phyloP scores from a whole-genome alignment of 768 basidiomycete genomes.

The Lentinula boryana region DNA sequence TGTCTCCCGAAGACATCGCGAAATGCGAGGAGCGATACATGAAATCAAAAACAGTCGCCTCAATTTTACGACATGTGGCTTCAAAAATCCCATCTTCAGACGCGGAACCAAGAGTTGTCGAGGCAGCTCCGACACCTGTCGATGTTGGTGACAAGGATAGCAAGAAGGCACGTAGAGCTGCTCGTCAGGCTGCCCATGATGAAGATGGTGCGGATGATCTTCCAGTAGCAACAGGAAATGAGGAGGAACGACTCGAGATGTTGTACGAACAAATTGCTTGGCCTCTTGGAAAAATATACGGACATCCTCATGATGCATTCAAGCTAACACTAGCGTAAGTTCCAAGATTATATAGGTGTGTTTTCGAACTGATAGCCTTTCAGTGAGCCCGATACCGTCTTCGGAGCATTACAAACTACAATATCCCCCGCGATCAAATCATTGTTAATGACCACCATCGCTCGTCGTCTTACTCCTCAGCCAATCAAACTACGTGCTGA shows the following conservation, averaged over 20 bases:
- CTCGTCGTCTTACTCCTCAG: constrained; percentile 92
- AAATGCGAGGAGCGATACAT: constrained; percentile 98
- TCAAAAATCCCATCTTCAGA: constrained; percentile 61
- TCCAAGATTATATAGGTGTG: not conserved
- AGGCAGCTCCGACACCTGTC: constrained; percentile 14
- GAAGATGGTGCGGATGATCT: constrained; percentile 35
- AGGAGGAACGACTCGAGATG: constrained; percentile 76
- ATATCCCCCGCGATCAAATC: constrained; percentile 51
- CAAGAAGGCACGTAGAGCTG: constrained; percentile 39
- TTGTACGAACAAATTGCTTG: constrained; percentile 90
- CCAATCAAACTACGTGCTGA: constrained; percentile 98
- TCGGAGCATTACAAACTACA: constrained; percentile 55
- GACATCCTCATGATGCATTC: constrained; percentile 97
- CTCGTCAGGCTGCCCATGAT: constrained; percentile 38
- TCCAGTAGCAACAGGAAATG: constrained; percentile 28
- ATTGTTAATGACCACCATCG: constrained; percentile 77
- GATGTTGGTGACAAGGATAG: constrained; percentile 40
- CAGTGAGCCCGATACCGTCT: constrained; percentile 65
- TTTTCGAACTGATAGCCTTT: not conserved
- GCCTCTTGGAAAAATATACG: constrained; percentile 89
- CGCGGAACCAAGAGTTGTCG: constrained; percentile 24
- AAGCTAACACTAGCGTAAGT: constrained; percentile 91
- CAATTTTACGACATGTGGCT: constrained; percentile 87
- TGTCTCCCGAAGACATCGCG: constrained; percentile 96
- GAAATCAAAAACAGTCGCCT: constrained; percentile 95